Base-by-base conservation (phyloP, 1,284 basidiomycete species). In the Trametes hirsuta region DNA sequence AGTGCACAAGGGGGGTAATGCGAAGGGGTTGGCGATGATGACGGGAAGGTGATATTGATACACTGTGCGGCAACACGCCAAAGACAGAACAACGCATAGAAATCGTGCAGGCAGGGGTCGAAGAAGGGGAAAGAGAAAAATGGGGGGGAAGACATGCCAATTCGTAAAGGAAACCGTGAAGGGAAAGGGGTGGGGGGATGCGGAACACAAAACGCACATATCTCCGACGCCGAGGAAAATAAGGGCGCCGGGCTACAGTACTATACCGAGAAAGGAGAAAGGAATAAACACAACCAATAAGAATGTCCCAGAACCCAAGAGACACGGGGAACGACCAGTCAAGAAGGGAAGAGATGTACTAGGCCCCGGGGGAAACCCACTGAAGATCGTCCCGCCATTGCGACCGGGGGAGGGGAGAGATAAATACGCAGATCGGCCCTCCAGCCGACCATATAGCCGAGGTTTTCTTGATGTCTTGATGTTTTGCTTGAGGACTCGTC, bases 241-340 rank as follows among this genome's bases (percentile, higher is more conserved):
- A 67, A 52, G 46, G 63, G 55, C 66, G 59, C 55, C 52, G 52
- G 53, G 54, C 55, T 58, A 67, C 56, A 61, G 55, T 61, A 65
- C 61, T 62, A 63, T 67, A 67, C 47, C 45, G 45, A 51, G 48
- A 61, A 54, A 39, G 52, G 40, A 61, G 49, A 50, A 62, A 60
- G 52, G 62, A 65, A 63, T 69, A 67, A 68, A 71, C 67, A 70
- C 61, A 68, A 70, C 64, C 69, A 70, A 58, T 52, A 52, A 73
- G 69, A 68, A 53, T 66, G 74, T 76, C 75, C 77, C 73, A 78
- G 72, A 74, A 79, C 75, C 75, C 78, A 79, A 79, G 72, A 80
- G 74, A 77, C 73, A 77, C 66, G 66, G 66, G 66, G 61, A 59
- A 65, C 65, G 62, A 66, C 70, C 69, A 71, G 70, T 63, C 69